phyloP scores from a whole-genome alignment of 2,329 filamentous ascomycete species.

The Fusarium pseudocircinatum region DNA sequence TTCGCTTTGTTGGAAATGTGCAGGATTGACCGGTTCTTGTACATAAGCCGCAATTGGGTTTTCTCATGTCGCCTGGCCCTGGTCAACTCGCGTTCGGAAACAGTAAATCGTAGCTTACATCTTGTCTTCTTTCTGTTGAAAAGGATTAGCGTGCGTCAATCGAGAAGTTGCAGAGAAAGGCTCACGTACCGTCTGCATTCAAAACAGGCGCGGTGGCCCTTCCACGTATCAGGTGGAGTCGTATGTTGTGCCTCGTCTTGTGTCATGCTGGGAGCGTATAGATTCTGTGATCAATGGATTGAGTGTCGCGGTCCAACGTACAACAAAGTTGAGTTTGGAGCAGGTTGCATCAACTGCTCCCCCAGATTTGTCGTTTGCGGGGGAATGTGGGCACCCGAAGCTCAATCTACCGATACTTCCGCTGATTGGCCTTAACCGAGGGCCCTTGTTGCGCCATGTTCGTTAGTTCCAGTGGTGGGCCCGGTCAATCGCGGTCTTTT shows the following conservation, averaged over 20 bases:
- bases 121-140: neutral
- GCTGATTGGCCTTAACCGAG: neutral
- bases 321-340: neutral
- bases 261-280: neutral
- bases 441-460: neutral
- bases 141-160: neutral
- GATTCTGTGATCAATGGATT: neutral
- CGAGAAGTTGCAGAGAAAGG: neutral
- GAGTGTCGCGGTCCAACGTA: neutral
- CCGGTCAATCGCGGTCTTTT: neutral
- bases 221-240: neutral
- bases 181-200: neutral
- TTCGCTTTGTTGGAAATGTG: neutral
- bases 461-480: neutral
- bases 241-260: neutral
- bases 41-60: neutral
- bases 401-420: neutral
- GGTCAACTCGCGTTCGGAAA: rapidly evolving
- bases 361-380: neutral
- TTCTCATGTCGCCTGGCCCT: neutral
- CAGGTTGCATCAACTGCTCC: neutral
- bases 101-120: neutral
- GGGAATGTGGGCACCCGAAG: neutral
- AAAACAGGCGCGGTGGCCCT: neutral
- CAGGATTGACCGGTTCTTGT: neutral